Evolutionary conservation across 163 green algal species (phyloP).

Genomic region (Chlamydomonas reinhardtii): DNA sequence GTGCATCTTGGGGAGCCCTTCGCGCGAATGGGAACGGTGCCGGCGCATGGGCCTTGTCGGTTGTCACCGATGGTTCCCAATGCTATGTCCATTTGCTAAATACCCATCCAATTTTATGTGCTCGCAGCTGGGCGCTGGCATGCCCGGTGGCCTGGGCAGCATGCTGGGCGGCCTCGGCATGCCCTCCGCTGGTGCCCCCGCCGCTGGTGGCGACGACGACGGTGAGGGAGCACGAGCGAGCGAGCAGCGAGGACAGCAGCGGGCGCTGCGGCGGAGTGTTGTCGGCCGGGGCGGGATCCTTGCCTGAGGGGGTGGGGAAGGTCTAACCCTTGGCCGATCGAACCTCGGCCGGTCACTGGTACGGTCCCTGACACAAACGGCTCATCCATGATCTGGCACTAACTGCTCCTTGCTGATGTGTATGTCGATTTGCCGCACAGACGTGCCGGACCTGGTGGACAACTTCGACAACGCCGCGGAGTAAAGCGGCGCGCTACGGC

Average conservation of each 20-base stretch:
- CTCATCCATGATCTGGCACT: too few species aligned
- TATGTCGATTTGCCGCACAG: too few species aligned
- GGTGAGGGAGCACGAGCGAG: slow-evolving; percentile 15
- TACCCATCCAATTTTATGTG: too few species aligned
- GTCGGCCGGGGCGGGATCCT: too few species aligned
- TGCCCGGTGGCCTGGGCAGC: slow-evolving; percentile 11
- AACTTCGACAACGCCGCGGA: slow-evolving; percentile 77
- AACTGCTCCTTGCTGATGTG: too few species aligned
- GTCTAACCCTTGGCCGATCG: too few species aligned
- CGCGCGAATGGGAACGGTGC: too few species aligned
- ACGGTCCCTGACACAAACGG: too few species aligned
- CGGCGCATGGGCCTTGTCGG: too few species aligned
- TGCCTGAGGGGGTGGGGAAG: too few species aligned
- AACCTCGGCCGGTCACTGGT: too few species aligned
- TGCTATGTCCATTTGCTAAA: not conserved
- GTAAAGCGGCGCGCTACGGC: not conserved
- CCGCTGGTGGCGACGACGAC: slow-evolving; percentile 73
- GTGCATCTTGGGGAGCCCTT: too few species aligned
- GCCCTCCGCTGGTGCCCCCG: slow-evolving; percentile 55
- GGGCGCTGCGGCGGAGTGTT: not conserved
- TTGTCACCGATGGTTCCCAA: not conserved
- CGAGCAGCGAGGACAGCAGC: not conserved
- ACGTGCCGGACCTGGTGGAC: slow-evolving; percentile 88
- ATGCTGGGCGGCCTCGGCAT: slow-evolving; percentile 18
- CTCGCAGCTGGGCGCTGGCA: slow-evolving; percentile 37